Conservation (phyloP, 306 rosid genomes). For the Cyclanthera cordifolia region DNA sequence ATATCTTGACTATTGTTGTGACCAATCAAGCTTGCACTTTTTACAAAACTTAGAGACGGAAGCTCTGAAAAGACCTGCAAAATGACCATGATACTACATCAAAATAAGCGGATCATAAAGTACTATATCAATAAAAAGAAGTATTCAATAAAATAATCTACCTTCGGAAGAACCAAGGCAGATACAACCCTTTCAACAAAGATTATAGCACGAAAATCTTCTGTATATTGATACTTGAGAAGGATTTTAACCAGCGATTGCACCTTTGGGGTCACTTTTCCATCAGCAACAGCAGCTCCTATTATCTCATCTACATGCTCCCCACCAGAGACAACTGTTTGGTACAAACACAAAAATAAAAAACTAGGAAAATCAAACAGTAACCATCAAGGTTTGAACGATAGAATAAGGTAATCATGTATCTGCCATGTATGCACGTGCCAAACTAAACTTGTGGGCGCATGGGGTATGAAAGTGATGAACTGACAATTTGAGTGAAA, state of each 20-base stretch:
- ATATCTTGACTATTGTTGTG: constrained; percentile 98
- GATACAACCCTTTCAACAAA: constrained; percentile 99
- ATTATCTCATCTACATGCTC: constrained; percentile 92
- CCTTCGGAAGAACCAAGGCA: constrained; percentile 98
- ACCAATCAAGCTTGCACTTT: constrained; percentile 91
- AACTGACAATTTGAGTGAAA: not conserved
- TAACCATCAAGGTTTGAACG: not conserved
- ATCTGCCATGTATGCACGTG: not conserved
- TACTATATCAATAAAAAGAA: constrained; percentile 21
- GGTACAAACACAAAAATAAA: constrained; percentile 13
- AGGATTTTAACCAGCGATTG: constrained; percentile 87
- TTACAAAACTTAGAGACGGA: constrained; percentile 84
- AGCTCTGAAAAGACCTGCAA: constrained; percentile 89
- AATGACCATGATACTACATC: constrained; percentile 23
- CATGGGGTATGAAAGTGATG: not conserved
- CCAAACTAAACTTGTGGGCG: not conserved
- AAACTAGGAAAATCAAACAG: not conserved
- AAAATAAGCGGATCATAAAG: constrained; percentile 20
- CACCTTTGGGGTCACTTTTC: constrained; percentile 97
- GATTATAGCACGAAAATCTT: constrained; percentile 94
- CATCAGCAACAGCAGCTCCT: constrained; percentile 99
- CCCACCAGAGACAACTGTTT: constrained; percentile 81
- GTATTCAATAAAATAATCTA: constrained; percentile 20
- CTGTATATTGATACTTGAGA: constrained; percentile 78
- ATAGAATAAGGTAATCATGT: not conserved